Conservation (phyloP, 2,329 filamentous ascomycete species). For the Trichoderma pleuroti region DNA sequence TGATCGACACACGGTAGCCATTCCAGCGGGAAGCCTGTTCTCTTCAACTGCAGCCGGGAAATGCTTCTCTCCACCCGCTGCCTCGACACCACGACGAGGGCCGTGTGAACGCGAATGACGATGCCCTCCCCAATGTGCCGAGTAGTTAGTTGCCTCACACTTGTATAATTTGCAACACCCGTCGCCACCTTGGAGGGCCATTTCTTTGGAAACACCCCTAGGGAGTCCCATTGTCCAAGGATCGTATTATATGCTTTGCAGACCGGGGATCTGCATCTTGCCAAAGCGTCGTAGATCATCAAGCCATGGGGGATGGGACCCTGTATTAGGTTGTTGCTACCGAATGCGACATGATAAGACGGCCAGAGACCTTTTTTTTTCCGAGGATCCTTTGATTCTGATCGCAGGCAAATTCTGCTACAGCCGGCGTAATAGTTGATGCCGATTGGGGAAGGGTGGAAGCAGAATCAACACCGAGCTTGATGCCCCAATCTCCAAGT, state of each 20-base stretch:
- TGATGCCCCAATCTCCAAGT: neutral
- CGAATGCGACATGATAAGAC: slow-evolving; percentile 16
- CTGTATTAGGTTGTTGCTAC: slow-evolving; percentile 2
- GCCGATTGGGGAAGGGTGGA: neutral
- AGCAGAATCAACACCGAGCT: neutral
- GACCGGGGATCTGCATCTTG: slow-evolving; percentile 18
- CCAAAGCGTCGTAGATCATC: slow-evolving; percentile 18
- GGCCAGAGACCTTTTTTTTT: neutral
- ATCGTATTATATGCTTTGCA: slow-evolving; percentile 18
- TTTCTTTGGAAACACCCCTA: neutral
- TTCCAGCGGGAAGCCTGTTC: neutral
- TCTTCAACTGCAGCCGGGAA: neutral
- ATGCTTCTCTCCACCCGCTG: neutral
- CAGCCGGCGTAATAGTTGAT: neutral
- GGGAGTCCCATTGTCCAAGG: slow-evolving; percentile 7
- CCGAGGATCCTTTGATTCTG: neutral
- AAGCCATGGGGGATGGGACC: slow-evolving; percentile 9
- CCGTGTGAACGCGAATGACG: neutral
- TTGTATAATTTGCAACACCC: neutral
- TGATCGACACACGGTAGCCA: slow-evolving; percentile 4
- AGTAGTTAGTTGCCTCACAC: neutral
- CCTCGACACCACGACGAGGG: neutral
- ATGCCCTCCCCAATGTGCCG: neutral
- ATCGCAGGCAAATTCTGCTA: neutral
- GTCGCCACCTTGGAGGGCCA: neutral